Percentiles rank a stretch among this genome's conserved stretches.
Evolutionary conservation across 179 eudicot genomes (phyloP).

Genomic region (Silene coronaria): DNA sequence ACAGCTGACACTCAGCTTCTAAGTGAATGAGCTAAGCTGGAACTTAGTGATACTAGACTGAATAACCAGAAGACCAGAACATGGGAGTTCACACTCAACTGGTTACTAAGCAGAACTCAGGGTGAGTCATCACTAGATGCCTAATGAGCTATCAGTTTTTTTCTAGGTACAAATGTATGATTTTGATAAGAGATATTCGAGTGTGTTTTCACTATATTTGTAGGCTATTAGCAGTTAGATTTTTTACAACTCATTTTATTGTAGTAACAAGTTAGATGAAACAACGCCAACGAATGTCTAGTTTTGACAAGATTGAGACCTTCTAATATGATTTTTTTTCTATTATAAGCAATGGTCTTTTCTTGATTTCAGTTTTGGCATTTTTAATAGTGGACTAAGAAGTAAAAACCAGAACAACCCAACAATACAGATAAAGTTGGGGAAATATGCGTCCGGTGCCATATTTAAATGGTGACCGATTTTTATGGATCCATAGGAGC

Average conservation of each 20-base stretch:
- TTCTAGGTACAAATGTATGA: not conserved
- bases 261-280: not conserved
- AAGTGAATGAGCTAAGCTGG: not conserved
- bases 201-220: not conserved
- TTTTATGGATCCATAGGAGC: too few species aligned
- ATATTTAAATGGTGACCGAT: too few species aligned
- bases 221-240: not conserved
- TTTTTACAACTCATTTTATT: not conserved
- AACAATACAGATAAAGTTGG: not conserved
- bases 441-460: not conserved
- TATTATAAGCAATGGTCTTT: not conserved
- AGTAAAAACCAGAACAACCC: not conserved
- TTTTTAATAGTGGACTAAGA: not conserved
- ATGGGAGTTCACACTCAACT: not conserved
- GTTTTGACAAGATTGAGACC: not conserved
- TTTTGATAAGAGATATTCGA: not conserved
- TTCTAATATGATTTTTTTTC: not conserved
- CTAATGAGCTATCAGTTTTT: not conserved
- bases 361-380: not conserved
- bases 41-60: not conserved
- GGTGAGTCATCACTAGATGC: not conserved
- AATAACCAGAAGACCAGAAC: not conserved
- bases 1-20: not conserved
- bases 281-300: not conserved
- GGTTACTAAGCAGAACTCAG: not conserved